Conservation (phyloP, 305 asterid species). For the Rubia occidens region DNA sequence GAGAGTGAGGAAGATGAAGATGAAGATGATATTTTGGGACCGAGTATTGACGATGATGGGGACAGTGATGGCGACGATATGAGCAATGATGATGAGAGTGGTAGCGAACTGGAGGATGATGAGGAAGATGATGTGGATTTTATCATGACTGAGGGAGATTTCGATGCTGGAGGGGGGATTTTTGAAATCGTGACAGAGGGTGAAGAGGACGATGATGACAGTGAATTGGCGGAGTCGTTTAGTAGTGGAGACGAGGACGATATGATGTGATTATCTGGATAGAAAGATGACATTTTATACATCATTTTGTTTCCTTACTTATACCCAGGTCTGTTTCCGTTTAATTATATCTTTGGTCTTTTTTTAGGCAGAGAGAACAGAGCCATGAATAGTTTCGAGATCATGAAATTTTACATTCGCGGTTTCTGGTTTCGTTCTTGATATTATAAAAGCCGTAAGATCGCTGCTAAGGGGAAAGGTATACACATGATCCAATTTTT, state of each 20-base stretch:
- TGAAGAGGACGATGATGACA: constrained; percentile 73
- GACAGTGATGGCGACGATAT: constrained; percentile 68
- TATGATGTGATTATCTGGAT: constrained; percentile 16
- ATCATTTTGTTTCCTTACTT: background rate
- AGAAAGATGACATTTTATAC: background rate
- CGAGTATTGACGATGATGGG: constrained; percentile 52
- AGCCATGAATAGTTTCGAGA: background rate
- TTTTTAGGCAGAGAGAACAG: background rate
- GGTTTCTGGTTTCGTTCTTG: background rate
- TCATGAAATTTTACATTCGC: background rate
- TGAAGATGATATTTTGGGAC: constrained; percentile 55
- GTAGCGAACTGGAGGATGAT: constrained; percentile 60
- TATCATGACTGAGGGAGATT: constrained; percentile 51
- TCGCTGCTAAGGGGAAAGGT: background rate
- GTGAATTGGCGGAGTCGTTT: constrained; percentile 50
- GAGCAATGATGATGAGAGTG: constrained; percentile 57
- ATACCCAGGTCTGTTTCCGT: background rate
- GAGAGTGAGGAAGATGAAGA: constrained; percentile 82
- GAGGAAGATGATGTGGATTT: constrained; percentile 72
- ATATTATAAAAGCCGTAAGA: too few species aligned
- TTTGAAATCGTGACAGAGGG: constrained; percentile 64
- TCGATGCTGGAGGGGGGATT: constrained; percentile 48
- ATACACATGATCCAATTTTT: background rate
- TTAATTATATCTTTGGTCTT: background rate
- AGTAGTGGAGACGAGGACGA: constrained; percentile 75